Base-by-base conservation (phyloP, 1,139 yeast genomes). In the Taiozyma sp. region DNA sequence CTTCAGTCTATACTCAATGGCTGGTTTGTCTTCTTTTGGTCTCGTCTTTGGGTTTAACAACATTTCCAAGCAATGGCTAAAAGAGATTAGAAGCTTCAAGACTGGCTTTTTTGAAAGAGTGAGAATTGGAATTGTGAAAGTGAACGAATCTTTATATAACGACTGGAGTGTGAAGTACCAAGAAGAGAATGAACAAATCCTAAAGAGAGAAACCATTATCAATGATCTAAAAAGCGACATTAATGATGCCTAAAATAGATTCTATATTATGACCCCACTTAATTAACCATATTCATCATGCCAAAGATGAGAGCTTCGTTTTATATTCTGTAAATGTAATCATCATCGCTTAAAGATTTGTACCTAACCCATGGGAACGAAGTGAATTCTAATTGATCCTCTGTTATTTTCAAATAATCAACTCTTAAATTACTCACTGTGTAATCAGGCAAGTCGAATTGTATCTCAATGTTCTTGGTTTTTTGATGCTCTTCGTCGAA, bases 341-440 rank as follows among this genome's bases (percentile, higher is more conserved):
- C 69, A 49, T 75, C 87, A 54, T 76, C 86, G 54, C 77, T 77
- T 60, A 78, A 74, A 12, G 87, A 81, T 53, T 82, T 77, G 64
- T 87, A 87, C 54, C 89, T 74, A 3, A 87, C 89, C 96, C 96
- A 87, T 1, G 95, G 93, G 64, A 87, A 86, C 28, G 88, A 79
- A 59, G 87, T 91, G 62, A 85, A 85, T 58, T 81, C 82, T 52
- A 86, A 70, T 59, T 79, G 79, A 13, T 84, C 82, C 63, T 87
- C 95, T 49, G 80, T 79, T 49, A 87, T 83, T 60, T 87, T 79
- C 61, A 87, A 72, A 65, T 83, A 87, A 53, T 87, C 83, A 30
- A 87, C 85, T 63, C 85, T 87, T 51, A 87, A 72, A 1, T 91
- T 92, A 60, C 87, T 80, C 44, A 86, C 79, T 6, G 91, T 79